Evolutionary conservation across 805 yeast genomes (phyloP), one percentile per base, ranked within the genome.

Genomic region (Starmerella bacillaris): DNA sequence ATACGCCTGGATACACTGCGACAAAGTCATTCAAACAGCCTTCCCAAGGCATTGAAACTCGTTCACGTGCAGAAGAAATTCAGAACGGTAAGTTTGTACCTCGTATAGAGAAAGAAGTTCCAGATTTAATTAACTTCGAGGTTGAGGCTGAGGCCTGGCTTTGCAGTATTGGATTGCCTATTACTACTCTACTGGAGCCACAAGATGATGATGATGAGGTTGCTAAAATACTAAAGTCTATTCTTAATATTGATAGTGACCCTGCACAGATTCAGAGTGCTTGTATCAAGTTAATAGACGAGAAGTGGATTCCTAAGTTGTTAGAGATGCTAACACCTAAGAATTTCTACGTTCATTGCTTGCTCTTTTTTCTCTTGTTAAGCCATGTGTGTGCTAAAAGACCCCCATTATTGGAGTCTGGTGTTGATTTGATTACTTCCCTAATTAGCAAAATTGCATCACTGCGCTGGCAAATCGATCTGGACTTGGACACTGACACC

Each of bases 31-130:
- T 29, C 14, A 19, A n/a, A 5, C 21, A 21, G 32, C 21, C 22
- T 6, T 19, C 32, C 19, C 11, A 21, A 7, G 20, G 37, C 5
- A 41, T 42, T 22, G 29, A 33, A 7, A 24, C 27, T 15, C 40
- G 52, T 3, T 45, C 51, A 6, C 42, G 52, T 4, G 45, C 52
- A 12, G 46, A 44, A 24, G 51, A 48, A 33, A 30, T 48, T 17
- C 37, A 40, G 30, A 31, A 48, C 15, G 34, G 42, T n/a, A 37
- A 39, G 19, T 33, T 44, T 2, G 40, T 46, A 2, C 52, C 52
- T 5, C 36, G 34, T 16, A 39, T 48, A n/a, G 42, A 39, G 26
- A 33, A 33, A 12, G 7, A 30, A 8, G 31, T 27, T 12, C 34
- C 32, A 11, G 50, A 47, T 14, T 40, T 40, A 34, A 36, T 42